Base-by-base conservation (phyloP, 352 stramenopile species). In the Globisporangium mamillatum region DNA sequence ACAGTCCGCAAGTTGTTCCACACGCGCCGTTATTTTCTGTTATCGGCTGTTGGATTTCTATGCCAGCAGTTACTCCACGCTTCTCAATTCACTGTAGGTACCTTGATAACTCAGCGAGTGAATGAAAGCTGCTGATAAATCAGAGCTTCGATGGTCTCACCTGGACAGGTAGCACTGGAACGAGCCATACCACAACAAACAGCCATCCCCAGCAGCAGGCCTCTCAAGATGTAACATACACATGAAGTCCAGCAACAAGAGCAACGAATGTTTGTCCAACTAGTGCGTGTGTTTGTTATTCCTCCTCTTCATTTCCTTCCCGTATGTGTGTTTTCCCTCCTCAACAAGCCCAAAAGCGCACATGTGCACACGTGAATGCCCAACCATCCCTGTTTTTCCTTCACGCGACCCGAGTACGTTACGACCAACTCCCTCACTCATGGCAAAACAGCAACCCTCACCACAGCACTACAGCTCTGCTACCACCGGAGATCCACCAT, bases 401-500 rank as follows among this genome's bases (percentile, higher is more conserved):
- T 20, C 44, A 52, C 44, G 44, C 44, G 44, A 18, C 44, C 7
- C 44, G 4, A 48, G 16, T 22, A 22, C 44, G 18, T 52, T 52
- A 52, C 44, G 44, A 52, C 6, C 18, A 18, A 52, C 32, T 22
- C 14, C 20, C n/a, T 18, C 25, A 61, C 16, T 25, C 27, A 20
- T 36, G 53, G 55, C 55, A 61, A 25, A 27, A 64, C 18, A 64
- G 56, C 56, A n/a, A 44, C 36, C 12, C 36, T 20, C 5, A 14
- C 50, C 4, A 16, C 22, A 16, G 22, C 48, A 54, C 48, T 57
- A 5, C 25, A 32, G 16, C 24, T 22, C 7, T 62, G 54, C 70
- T 80, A 95, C 87, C 87, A 95, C 27, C 72, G 75, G 67, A 95
- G 78, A 70, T 93, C 85, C 64, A 95, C 88, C 59, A 92, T 75